phyloP scores from a whole-genome alignment of 805 yeast genomes.

The Candida suzukii region DNA sequence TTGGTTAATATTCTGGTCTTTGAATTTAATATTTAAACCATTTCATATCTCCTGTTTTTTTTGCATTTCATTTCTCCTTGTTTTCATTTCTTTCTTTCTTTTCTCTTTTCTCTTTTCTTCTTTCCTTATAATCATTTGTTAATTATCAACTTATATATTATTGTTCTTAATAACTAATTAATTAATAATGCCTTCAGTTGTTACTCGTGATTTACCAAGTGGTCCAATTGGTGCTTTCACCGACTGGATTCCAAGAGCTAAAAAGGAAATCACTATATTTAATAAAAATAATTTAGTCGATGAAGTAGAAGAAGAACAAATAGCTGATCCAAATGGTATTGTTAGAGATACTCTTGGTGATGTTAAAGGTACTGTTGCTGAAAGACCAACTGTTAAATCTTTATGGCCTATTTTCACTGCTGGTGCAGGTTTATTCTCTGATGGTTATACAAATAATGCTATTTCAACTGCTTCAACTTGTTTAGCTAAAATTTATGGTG shows the following conservation, averaged over 20 bases:
- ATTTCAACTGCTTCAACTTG: slow-evolving; percentile 73
- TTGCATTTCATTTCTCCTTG: too few relatives aligned
- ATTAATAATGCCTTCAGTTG: slow-evolving; percentile 1
- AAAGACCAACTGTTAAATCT: slow-evolving; percentile 11
- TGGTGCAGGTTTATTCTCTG: slow-evolving; percentile 91
- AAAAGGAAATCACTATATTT: slow-evolving; percentile 34
- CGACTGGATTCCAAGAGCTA: slow-evolving; percentile 36
- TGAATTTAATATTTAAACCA: too few relatives aligned
- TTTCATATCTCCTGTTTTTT: too few relatives aligned
- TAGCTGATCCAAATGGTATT: too few relatives aligned
- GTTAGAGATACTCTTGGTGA: slow-evolving; percentile 7
- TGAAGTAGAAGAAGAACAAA: slow-evolving; percentile 5
- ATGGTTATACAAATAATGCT: slow-evolving; percentile 87
- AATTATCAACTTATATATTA: too few relatives aligned
- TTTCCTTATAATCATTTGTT: too few relatives aligned
- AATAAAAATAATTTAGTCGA: slow-evolving; percentile 7
- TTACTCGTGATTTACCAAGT: slow-evolving; percentile 45
- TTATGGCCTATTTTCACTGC: slow-evolving; percentile 70
- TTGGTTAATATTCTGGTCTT: too few relatives aligned
- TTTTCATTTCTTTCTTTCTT: too few relatives aligned
- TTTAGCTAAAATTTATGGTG: slow-evolving; percentile 58
- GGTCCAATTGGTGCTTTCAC: slow-evolving; percentile 28
- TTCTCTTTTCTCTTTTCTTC: too few relatives aligned
- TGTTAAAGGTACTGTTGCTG: not conserved
- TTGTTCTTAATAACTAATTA: too few relatives aligned